Base-by-base conservation (phyloP, 1,284 basidiomycete genomes). In the Tremellales sp. region DNA sequence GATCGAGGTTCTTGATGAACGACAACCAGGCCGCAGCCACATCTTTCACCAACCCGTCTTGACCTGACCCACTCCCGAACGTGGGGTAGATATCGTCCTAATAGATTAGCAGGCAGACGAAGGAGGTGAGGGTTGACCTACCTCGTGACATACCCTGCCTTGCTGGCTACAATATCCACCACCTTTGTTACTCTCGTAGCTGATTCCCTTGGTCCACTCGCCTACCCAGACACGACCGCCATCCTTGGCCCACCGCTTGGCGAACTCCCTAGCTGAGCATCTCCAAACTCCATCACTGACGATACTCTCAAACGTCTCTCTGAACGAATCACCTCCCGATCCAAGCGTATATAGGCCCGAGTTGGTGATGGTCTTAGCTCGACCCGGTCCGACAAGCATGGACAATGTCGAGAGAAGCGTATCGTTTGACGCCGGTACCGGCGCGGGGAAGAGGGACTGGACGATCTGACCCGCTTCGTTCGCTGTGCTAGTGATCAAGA, bases 161-260 rank as follows among this genome's bases (percentile, higher is more conserved):
- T 37, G 21, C 22, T 44, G 40, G 19, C 15, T 44, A 40, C 60
- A 57, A 35, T 57, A 60, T n/a, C 53, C 54, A 1, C 56, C 57
- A 7, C 26, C 39, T 11, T 37, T 10, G 52, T 88, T 89, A 43
- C 76, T 77, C 2, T 83, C 81, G 68, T 89, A 88, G 10, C 81
- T 80, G 24, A 82, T 80, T 11, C 87, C 87, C 42, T 84, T 68
- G 36, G 74, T 75, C 72, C 81, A 89, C 60, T 84, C 69, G 17
- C 83, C 86, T 11, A 87, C 82, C 65, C 78, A 89, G 10, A 82
- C 84, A 17, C 68, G 77, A 5, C 84, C 86, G 12, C 86, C 86
- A 41, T 78, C 66, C 22, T 69, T 61, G 1, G 80, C 81, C 84
- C 84, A 89, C 52, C 75, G 78, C 24, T 81, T 74, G 0, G 84